Evolutionary conservation across 495 filamentous ascomycete genomes (phyloP), one percentile per base, ranked within the genome.

Genomic region (Barbatosphaeria neglecta): DNA sequence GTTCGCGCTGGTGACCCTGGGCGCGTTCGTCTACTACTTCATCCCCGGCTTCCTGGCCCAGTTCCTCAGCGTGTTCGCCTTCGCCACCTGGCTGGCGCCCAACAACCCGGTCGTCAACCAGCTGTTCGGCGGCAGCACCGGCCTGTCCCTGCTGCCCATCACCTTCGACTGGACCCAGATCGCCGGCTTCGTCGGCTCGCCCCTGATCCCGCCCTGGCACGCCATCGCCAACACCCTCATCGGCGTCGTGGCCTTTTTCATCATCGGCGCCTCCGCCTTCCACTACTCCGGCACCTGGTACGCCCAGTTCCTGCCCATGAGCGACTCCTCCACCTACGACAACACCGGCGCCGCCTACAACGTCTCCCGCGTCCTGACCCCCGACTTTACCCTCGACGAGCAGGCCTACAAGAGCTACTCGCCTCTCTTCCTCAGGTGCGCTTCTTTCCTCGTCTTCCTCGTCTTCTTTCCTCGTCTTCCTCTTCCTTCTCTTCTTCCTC

Each of bases 261-360:
- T 73, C 43, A 61, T 73, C 42, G 52, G 59, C 22, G 59, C 68
- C 42, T 66, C 61, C 43, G 64, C 61, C 3, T 41, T 85, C 6
- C 82, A 84, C 53, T 87, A 81, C 55, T 74, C 72, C 18, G 81
- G 81, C n/a, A 68, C 72, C 1, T 84, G 80, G 82, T 81, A 81
- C 50, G 67, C 70, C 2, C 57, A 64, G 41, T 81, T 67, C 50
- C 63, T 83, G 19, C 76, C 77, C 5, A 76, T 78, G 61, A 74
- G 72, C 42, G 77, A 80, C 31, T 75, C 75, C 5, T 66, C 60
- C 38, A 79, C 74, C 0, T 83, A 77, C 52, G 80, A 83, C 56
- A 82, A 83, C 54, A 82, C 74, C 0, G 78, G 77, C 6, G 52
- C 49, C 8, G 43, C 47, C 5, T 83, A 82, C 47, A 72, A 83